Evolutionary conservation across 352 stramenopile species (phyloP), one percentile per base, ranked within the genome.

Genomic region (Phytophthora pseudosyringae): DNA sequence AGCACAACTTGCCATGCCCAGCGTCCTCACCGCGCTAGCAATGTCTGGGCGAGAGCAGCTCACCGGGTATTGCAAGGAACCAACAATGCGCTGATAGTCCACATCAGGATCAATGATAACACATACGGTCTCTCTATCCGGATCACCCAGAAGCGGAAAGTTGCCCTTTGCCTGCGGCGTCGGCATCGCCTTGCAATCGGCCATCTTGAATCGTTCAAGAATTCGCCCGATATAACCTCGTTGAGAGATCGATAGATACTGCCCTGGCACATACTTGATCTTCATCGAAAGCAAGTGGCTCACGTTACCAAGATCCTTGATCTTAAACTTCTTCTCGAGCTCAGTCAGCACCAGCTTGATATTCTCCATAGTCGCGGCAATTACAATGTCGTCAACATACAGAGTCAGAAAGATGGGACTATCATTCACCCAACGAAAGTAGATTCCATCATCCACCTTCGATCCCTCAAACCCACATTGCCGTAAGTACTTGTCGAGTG

Each of bases 331-430:
- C 0, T 50, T 21, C 4, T n/a, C 9, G 1, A 67, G 35, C 10
- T 59, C 31, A 33, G 3, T 3, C 8, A 66, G 5, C 9, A 67
- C 59, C 1, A 59, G 15, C 16, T 60, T 9, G 32, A 26, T 61
- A 28, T 50, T 53, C 16, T 55, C 49, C 1, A 2, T 46, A 1
- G 15, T 43, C 1, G 47, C 39, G 3, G 48, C 49, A 49, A 60
- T 56, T 3, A 55, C 59, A 36, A 67, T 55, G 12, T 60, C 59
- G 40, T 59, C 48, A 15, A 66, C 48, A 15, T 66, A 59, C 0
- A 41, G 3, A 18, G 58, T 66, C 12, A 67, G 21, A 25, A 67
- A 60, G 13, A 67, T 54, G 7, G 38, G 45, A 54, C 41, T 55
- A 7, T 41, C 11, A 5, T 41, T 41, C 13, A 41, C 36, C 12